Evolutionary conservation across 768 basidiomycete species (phyloP).

Genomic region (Leccinellum albellum): DNA sequence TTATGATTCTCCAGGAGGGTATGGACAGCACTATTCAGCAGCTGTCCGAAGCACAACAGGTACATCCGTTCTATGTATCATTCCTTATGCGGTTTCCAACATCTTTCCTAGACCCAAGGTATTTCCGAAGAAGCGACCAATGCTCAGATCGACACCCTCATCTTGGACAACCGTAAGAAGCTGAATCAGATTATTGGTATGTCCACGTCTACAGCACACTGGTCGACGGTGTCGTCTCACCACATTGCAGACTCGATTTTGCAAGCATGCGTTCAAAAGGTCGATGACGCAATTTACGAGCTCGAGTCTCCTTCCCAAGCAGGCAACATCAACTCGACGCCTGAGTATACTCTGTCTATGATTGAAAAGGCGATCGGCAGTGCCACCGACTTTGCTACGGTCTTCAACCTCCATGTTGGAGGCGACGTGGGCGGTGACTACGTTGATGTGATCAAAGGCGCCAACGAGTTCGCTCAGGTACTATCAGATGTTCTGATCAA

Average conservation of each 20-base stretch:
- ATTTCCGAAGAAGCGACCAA: constrained; percentile 86
- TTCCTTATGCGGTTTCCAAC: background rate
- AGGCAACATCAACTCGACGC: constrained; percentile 95
- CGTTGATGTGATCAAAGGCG: constrained; percentile 96
- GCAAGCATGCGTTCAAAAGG: constrained; percentile 93
- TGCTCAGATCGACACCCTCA: constrained; percentile 95
- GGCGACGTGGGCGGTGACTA: constrained; percentile 89
- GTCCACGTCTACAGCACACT: constrained; percentile 28
- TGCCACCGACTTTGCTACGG: constrained; percentile 92
- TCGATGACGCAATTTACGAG: constrained; percentile 97
- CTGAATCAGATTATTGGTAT: constrained; percentile 90
- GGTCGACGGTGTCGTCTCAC: constrained; percentile 11
- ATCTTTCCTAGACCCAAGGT: constrained; percentile 61
- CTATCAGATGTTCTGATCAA: constrained; percentile 89
- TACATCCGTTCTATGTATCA: constrained; percentile 28
- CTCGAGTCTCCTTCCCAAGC: constrained; percentile 93
- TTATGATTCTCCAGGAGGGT: constrained; percentile 90
- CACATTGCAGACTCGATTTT: constrained; percentile 81
- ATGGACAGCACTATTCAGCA: constrained; percentile 91
- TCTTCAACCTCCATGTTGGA: constrained; percentile 87
- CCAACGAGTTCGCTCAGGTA: constrained; percentile 94
- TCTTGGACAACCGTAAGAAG: constrained; percentile 96
- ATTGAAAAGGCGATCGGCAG: constrained; percentile 95
- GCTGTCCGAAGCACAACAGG: constrained; percentile 83
- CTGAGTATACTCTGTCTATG: constrained; percentile 97